phyloP scores from a whole-genome alignment of 495 filamentous ascomycete species.

The Penicillium dipodomyicola region DNA sequence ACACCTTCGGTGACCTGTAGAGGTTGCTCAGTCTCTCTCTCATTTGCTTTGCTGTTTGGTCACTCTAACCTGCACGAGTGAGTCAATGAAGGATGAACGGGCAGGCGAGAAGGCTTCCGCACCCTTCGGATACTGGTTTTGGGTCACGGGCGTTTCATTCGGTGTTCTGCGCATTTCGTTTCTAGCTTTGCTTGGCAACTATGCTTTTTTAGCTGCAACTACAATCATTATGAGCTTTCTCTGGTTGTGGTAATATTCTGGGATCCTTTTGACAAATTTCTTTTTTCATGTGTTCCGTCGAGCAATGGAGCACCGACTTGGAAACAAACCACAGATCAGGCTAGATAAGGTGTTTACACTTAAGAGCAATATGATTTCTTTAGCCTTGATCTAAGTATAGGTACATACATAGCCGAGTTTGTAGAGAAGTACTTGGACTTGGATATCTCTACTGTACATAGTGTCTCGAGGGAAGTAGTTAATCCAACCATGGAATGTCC shows the following conservation, averaged over 20 bases:
- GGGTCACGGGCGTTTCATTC: constrained; percentile 29
- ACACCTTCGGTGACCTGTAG: constrained; percentile 80
- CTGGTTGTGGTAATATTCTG: constrained; percentile 4
- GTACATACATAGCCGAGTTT: too few relatives aligned
- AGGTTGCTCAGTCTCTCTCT: constrained; percentile 19
- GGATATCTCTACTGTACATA: too few relatives aligned
- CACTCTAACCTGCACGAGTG: background rate
- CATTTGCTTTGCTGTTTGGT: constrained; percentile 5
- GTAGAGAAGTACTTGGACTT: background rate
- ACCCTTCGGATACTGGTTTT: constrained; percentile 15
- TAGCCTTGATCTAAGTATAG: background rate
- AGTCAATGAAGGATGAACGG: constrained; percentile 3
- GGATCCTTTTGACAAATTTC: constrained; percentile 2
- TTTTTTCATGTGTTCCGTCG: background rate
- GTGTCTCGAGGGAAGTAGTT: too few relatives aligned
- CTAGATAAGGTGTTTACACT: constrained; percentile 3
- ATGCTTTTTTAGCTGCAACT: constrained; percentile 19
- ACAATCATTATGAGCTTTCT: constrained; percentile 8
- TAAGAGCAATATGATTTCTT: background rate
- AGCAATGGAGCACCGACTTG: background rate
- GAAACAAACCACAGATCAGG: constrained; percentile 3
- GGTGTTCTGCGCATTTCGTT: constrained; percentile 28
- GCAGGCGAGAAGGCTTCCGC: constrained; percentile 10
- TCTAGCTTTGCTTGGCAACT: constrained; percentile 22
- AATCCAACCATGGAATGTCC: too few relatives aligned